Evolutionary conservation across 148 eudicot genomes (phyloP), one percentile per base, ranked within the genome.

Genomic region (Agrostemma githago): DNA sequence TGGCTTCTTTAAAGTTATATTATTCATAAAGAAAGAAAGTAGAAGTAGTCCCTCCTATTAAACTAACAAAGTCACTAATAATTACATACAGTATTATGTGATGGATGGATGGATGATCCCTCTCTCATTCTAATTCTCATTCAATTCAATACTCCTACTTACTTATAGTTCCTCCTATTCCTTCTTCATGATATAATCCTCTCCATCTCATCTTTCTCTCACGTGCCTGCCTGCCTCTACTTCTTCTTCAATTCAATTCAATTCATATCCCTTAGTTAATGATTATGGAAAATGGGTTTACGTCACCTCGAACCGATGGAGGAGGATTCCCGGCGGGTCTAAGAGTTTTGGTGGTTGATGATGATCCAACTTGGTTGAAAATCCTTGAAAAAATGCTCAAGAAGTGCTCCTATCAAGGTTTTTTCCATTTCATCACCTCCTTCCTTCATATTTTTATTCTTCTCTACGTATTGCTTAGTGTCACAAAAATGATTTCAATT

Each of bases 341-440:
- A 2, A 84, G 97, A 51, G 98, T 94, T 11, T 87, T 94, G 2
- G 98, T 94, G 14, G 98, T 94, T 60, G 98, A 94, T 78, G 98
- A 94, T 78, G 98, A 94, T 82, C 88, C 87, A 0, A 85, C 92
- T 8, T 94, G 98, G 98, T 83, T 94, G 78, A 88, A 89, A 74
- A 92, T 94, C 59, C 86, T 94, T 0, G 97, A 92, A 71, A 94
- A 88, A 87, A 94, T 94, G 98, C 98, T 94, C 76, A 94, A 89
- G 77, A 94, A 94, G 76, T 94, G 98, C 72, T 81, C 84, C n/a
- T 94, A 94, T 73, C 89, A 94, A 88, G 98, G 98, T 94, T 76
- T 7, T 68, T 42, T 19, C 19, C 8, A 6, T 8, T 15, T 26
- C 54, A 3, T 70, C 34, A 51, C 3, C 39, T 48, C 3, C 5